A percentile compares a stretch with the other conserved stretches of the same genome.
Evolutionary conservation across 305 asterid genomes (phyloP).

Genomic region (Fraxinus sp.): DNA sequence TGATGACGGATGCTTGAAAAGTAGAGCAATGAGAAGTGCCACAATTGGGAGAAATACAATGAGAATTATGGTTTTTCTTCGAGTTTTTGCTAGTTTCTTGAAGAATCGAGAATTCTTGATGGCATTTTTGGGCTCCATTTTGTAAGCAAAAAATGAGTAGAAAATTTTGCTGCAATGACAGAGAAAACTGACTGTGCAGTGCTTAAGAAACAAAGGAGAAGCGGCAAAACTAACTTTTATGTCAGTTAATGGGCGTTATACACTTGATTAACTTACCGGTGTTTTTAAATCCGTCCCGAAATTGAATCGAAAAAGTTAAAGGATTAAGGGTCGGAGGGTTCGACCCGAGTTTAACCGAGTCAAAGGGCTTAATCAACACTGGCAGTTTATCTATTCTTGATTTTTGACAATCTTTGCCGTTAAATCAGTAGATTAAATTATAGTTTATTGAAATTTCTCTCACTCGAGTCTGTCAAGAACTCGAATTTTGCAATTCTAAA

Average conservation of each 20-base stretch:
- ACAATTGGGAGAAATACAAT: constrained; percentile 27
- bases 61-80: constrained; percentile 20
- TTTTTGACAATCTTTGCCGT: neutral
- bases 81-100: constrained; percentile 35
- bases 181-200: neutral
- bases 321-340: neutral
- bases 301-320: neutral
- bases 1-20: constrained; percentile 17
- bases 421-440: neutral
- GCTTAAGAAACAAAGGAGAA: neutral
- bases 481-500: neutral
- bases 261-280: neutral
- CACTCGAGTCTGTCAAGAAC: neutral
- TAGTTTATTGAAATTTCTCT: neutral
- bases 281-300: neutral
- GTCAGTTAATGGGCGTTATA: neutral
- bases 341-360: neutral
- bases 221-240: neutral
- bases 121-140: constrained; percentile 13
- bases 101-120: constrained; percentile 24
- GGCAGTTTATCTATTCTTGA: neutral
- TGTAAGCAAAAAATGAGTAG: neutral
- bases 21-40: constrained; percentile 32
- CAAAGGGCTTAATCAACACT: neutral
- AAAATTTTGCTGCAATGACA: neutral